These are phyloP conservation scores for Panaeolus cyanescens DNA, from an alignment of 768 basidiomycete genomes.

Conservation along the genomic window DNA sequence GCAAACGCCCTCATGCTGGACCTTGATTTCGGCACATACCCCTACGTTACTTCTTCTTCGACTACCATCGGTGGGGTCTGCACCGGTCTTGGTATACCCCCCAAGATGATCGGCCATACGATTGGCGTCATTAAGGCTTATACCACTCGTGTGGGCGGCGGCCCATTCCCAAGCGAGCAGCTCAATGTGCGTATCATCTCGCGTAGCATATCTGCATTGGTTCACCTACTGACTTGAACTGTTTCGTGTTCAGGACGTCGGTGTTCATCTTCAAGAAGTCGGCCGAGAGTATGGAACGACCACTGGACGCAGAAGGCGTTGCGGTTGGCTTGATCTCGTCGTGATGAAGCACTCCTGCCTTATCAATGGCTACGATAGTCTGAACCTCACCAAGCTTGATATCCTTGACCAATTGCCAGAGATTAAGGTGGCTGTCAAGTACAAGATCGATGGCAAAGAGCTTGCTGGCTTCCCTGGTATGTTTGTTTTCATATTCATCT, in stretches of 20 bases:
- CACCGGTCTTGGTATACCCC: slow-evolving; percentile 97
- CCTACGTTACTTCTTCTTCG: slow-evolving; percentile 93
- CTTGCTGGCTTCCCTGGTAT: slow-evolving; percentile 86
- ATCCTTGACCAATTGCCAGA: slow-evolving; percentile 82
- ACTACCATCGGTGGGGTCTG: slow-evolving; percentile 95
- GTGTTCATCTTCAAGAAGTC: slow-evolving; percentile 89
- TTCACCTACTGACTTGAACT: neutral
- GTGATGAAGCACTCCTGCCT: slow-evolving; percentile 90
- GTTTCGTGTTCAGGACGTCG: slow-evolving; percentile 57
- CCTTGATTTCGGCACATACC: slow-evolving; percentile 97
- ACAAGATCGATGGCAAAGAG: slow-evolving; percentile 75
- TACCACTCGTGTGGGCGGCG: slow-evolving; percentile 97
- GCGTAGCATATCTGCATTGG: neutral
- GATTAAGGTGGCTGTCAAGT: slow-evolving; percentile 87
- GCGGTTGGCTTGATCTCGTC: slow-evolving; percentile 97
- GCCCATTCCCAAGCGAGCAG: slow-evolving; percentile 97
- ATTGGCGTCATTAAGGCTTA: slow-evolving; percentile 98
- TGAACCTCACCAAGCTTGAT: slow-evolving; percentile 97
- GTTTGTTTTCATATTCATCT: slow-evolving; percentile 22
- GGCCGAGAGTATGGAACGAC: slow-evolving; percentile 92
- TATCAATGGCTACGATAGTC: slow-evolving; percentile 92
- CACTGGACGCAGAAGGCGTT: slow-evolving; percentile 89
- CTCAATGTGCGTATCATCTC: slow-evolving; percentile 62
- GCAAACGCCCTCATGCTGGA: slow-evolving; percentile 99
- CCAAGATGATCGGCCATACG: slow-evolving; percentile 79